Evolutionary conservation across 352 stramenopile species (phyloP).

Genomic region (Pythium brassicae): DNA sequence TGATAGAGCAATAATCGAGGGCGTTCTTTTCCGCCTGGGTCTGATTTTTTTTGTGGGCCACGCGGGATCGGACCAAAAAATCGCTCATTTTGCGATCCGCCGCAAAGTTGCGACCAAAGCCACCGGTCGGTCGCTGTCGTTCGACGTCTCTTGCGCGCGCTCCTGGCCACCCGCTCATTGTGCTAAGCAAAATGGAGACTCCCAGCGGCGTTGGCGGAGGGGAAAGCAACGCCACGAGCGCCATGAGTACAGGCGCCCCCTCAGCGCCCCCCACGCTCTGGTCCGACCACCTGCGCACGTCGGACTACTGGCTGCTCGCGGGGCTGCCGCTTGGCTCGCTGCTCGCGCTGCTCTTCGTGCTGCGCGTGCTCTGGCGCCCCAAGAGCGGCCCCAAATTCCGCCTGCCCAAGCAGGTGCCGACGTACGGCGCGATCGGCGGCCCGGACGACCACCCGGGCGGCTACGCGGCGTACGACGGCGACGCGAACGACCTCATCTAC

Average conservation of each 20-base stretch:
- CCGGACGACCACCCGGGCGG: conserved; percentile 45
- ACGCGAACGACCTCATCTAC: conserved; percentile 83
- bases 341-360: conserved; percentile 45
- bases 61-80: neutral
- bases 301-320: conserved; percentile 63
- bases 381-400: conserved; percentile 75
- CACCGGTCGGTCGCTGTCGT: no score
- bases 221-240: neutral
- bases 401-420: conserved; percentile 71
- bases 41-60: no score
- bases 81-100: neutral
- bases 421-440: conserved; percentile 58
- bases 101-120: no score
- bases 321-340: conserved; percentile 60
- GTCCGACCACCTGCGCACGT: conserved; percentile 50
- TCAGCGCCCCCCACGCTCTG: conserved; percentile 30
- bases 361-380: conserved; percentile 74
- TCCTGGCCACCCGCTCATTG: no score
- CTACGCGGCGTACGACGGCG: conserved; percentile 66
- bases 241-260: neutral
- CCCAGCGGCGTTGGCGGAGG: no score
- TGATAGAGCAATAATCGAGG: no score
- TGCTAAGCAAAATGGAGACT: no score
- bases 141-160: no score
- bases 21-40: no score